Base-by-base conservation (phyloP, 108 stramenopile genomes). In the Nitzschia sp. region DNA sequence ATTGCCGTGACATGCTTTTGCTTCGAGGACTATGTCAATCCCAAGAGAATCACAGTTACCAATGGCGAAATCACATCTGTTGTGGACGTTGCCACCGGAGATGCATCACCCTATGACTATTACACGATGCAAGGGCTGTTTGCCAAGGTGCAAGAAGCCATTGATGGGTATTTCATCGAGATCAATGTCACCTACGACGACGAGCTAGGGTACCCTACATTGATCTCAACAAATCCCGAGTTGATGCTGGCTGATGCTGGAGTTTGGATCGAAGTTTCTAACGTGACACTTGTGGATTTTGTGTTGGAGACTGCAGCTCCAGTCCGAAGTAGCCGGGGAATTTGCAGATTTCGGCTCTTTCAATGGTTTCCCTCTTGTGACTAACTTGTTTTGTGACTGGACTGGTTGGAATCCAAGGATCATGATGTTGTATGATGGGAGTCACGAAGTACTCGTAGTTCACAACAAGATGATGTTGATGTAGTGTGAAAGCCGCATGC, bases 41-140 rank as follows among this genome's bases (percentile, higher is more conserved):
- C 61, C 41, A 62, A 62, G 22, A 12, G 37, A 8, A 62, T 62
- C 17, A 3, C 1, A 39, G 61, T 62, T 2, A 42, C 42, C 2
- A 25, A 62, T 46, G 40, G 43, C 5, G 37, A 21, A 2, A 62
- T 62, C 21, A 42, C 43, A 11, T 43, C 41, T 11, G 40, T 39
- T 21, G 17, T 46, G 11, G 61, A 62, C 10, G 6, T 62, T 3
- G 43, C 15, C 38, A 62, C 41, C 1, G 43, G 41, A 22, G 24
- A 20, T 0, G 21, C 41, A 12, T 43, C 61, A 19, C 42, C 42
- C 12, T 62, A 22, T 46, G 12, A 14, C 15, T 62, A 62, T 20
- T n/a, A 62, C 20, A 62, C 61, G 20, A 62, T 62, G 11, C 61
- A 41, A 21, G 42, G 22, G 20, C 22, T 62, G 1, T 62, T 62